A percentile compares a stretch with the other conserved stretches of the same genome.
phyloP scores from a whole-genome alignment of 768 basidiomycete genomes.

The Lyophyllum shimeji region DNA sequence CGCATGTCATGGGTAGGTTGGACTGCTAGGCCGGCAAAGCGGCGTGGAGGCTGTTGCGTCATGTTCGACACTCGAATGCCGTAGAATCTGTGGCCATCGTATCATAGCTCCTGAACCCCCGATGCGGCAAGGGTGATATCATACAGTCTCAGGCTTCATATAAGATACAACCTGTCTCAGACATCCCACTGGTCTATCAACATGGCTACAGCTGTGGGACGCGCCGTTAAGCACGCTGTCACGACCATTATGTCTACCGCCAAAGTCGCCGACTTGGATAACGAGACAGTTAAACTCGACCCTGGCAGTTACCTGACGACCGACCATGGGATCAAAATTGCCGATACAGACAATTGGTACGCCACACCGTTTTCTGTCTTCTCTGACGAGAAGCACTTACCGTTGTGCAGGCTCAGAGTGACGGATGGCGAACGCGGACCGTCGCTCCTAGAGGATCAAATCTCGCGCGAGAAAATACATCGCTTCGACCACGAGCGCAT shows the following conservation, averaged over 20 bases:
- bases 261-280: conserved; percentile 34
- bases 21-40: too few relatives aligned
- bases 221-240: conserved; percentile 20
- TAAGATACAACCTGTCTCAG: not conserved
- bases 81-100: too few relatives aligned
- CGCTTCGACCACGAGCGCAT: conserved; percentile 87
- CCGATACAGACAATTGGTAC: conserved; percentile 68
- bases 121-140: not conserved
- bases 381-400: conserved; percentile 1
- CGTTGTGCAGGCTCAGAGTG: conserved; percentile 50
- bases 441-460: conserved; percentile 75
- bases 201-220: conserved; percentile 4
- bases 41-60: too few relatives aligned
- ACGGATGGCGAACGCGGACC: conserved; percentile 56
- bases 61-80: too few relatives aligned
- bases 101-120: too few relatives aligned
- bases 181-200: not conserved
- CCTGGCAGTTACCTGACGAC: conserved; percentile 44
- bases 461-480: conserved; percentile 72
- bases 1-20: too few relatives aligned
- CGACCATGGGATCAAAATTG: conserved; percentile 57
- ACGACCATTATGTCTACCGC: conserved; percentile 25
- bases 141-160: not conserved
- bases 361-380: conserved; percentile 13
- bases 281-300: conserved; percentile 30